Base-by-base conservation (phyloP, 2,329 filamentous ascomycete species). In the Fusarium veterinarium region DNA sequence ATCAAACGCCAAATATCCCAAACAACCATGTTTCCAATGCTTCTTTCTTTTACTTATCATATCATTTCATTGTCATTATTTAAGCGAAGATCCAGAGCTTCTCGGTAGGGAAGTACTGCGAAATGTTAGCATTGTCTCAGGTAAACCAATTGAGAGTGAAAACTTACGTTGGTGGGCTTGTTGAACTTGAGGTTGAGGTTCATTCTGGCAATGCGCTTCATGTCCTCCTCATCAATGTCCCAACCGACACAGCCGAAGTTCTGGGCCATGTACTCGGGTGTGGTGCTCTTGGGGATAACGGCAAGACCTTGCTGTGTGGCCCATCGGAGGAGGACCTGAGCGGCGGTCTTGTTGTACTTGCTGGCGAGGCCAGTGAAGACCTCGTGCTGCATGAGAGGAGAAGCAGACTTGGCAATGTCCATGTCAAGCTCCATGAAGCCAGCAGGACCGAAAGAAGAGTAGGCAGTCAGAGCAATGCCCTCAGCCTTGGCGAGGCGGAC, bases 251-350 rank as follows among this genome's bases (percentile, higher is more conserved):
- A 89, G 74, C 91, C 88, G 73, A 95, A 83, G 83, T 94, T 94
- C 84, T 91, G 86, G 65, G 84, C 80, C 80, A 94, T 86, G 74
- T 84, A 74, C 28, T 79, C 84, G 70, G 72, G 79, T 74, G 81
- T 87, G 83, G 82, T 91, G 72, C 88, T 91, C 89, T 95, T 95
- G 76, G 93, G 93, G 77, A 96, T 96, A 76, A 96, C 92, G 52
- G 93, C 92, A 63, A 96, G 86, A 37, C 90, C 91, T 56, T 92
- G 88, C 87, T 97, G 94, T 20, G 94, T 97, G 28, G 94, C 90
- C 95, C 95, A 97, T 77, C 94, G 89, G 75, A 97, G 87, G 69
- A 97, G 87, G 33, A 97, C 87, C 87, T 97, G 94, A 20, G 93
- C 92, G 11, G 93, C 87, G 13, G 91, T 90, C 86, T 92, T 94